Evolutionary conservation across 2,329 filamentous ascomycete genomes (phyloP).

Genomic region (Aspergillus ruber): DNA sequence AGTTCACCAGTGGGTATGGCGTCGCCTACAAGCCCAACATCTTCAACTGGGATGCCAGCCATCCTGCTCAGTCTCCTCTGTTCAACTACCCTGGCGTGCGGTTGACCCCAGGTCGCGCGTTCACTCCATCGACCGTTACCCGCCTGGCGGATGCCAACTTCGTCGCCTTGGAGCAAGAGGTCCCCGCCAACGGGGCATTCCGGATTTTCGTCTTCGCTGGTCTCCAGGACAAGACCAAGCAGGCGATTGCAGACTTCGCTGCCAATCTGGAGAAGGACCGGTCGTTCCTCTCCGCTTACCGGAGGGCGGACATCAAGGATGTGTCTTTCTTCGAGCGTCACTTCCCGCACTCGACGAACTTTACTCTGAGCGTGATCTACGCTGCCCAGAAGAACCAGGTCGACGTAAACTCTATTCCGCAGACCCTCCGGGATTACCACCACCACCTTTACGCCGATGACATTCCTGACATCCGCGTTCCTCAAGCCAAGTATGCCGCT

Average conservation of each 20-base stretch:
- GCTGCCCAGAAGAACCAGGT: constrained; percentile 61
- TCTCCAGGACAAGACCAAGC: constrained; percentile 50
- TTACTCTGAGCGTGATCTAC: constrained; percentile 71
- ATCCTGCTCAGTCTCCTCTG: constrained; percentile 63
- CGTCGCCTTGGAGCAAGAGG: constrained; percentile 82
- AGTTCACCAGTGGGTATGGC: constrained; percentile 88
- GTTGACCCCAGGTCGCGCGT: constrained; percentile 66
- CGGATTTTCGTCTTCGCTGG: constrained; percentile 83
- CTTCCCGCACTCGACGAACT: constrained; percentile 79
- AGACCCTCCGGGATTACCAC: constrained; percentile 64
- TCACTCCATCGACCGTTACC: constrained; percentile 75
- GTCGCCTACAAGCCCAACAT: constrained; percentile 76
- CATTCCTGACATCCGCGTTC: constrained; percentile 63
- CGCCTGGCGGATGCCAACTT: constrained; percentile 83
- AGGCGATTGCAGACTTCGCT: constrained; percentile 65
- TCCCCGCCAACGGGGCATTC: constrained; percentile 83
- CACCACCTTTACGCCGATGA: constrained; percentile 86
- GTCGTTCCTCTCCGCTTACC: constrained; percentile 67
- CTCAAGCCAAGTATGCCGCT: constrained; percentile 64
- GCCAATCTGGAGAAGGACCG: constrained; percentile 55
- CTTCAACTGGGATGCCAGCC: constrained; percentile 73
- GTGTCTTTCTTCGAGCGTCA: constrained; percentile 67
- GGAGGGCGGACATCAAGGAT: constrained; percentile 51
- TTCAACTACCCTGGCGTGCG: constrained; percentile 62
- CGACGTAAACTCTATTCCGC: constrained; percentile 67